Evolutionary conservation across 768 basidiomycete species (phyloP), one percentile per base, ranked within the genome.

Genomic region (Calvatia gigantea): DNA sequence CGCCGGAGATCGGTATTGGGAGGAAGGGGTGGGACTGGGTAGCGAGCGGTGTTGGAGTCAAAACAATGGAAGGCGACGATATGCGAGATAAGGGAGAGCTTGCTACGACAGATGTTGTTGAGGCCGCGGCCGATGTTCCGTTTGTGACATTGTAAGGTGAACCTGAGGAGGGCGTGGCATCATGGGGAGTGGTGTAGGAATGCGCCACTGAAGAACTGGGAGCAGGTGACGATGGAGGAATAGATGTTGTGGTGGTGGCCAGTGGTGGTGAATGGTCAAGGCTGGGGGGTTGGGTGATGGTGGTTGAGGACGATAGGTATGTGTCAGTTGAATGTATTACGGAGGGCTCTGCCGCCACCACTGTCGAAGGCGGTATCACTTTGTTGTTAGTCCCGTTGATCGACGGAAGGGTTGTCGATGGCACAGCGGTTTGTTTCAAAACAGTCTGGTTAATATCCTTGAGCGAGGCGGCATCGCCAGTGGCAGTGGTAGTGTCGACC

Each of bases 1-100:
- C 91, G 11, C 81, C 77, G 6, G 64, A 60, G 8, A 62, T 28
- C 8, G 60, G 35, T 8, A 56, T 61, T 19, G 57, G 60, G 6
- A 53, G 53, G 23, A 42, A 56, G 37, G 43, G 43, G n/a, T 57
- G 60, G 27, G 32, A 21, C 4, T n/a, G n/a, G n/a, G 42, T 33
- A 23, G 60, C 15, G 57, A 45, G 47, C 25, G 54, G 59, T 27
- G 39, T 59, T 45, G 50, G 58, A 49, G 51, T 61, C 37, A 45
- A 54, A 9, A 56, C 43, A 15, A 60, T 51, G 31, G 59, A 56
- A 42, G 62, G 56, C 44, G n/a, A n/a, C n/a, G 57, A 17, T 33
- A 43, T 32, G 27, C 54, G 46, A 11, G 56, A 42, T 14, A 52
- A 31, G 39, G 56, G 55, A 12, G 56, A 37, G 19, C 50, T 54